phyloP scores from a whole-genome alignment of 345 rosid species.

The Citropsis articulata region DNA sequence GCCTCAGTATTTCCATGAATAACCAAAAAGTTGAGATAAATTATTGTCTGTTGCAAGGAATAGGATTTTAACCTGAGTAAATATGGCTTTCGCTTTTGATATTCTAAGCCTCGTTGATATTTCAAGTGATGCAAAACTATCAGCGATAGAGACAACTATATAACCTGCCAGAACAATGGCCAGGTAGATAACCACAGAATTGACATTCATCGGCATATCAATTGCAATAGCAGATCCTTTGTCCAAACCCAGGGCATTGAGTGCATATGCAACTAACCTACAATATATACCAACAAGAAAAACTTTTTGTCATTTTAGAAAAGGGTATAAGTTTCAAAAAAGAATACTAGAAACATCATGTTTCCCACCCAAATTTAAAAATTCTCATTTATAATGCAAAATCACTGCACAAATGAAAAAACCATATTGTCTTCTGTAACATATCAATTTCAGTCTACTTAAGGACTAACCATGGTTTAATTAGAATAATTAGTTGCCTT shows the following conservation, averaged over 20 bases:
- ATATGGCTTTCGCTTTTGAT: constrained; percentile 82
- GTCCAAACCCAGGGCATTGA: constrained; percentile 58
- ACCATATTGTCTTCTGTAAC: background rate
- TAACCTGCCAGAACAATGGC: constrained; percentile 88
- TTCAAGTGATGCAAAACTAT: constrained; percentile 84
- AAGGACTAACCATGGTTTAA: background rate
- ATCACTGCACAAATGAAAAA: background rate
- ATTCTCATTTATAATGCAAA: background rate
- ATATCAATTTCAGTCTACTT: background rate
- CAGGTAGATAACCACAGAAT: constrained; percentile 83
- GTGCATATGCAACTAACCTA: constrained; percentile 83
- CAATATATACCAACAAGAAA: constrained; percentile 14
- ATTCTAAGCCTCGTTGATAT: constrained; percentile 86
- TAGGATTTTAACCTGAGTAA: constrained; percentile 67
- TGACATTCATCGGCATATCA: constrained; percentile 92
- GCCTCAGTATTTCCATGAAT: background rate
- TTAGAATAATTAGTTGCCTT: background rate
- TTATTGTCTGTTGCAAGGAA: background rate
- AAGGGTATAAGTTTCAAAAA: background rate
- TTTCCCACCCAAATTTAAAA: background rate
- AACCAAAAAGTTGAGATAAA: background rate
- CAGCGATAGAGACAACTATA: constrained; percentile 93
- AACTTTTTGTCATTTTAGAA: constrained; percentile 6
- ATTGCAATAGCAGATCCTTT: constrained; percentile 84
- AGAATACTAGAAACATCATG: constrained; percentile 9